Evolutionary conservation across 176 grass and related monocot species (phyloP).

Genomic region (Areca catechu): DNA sequence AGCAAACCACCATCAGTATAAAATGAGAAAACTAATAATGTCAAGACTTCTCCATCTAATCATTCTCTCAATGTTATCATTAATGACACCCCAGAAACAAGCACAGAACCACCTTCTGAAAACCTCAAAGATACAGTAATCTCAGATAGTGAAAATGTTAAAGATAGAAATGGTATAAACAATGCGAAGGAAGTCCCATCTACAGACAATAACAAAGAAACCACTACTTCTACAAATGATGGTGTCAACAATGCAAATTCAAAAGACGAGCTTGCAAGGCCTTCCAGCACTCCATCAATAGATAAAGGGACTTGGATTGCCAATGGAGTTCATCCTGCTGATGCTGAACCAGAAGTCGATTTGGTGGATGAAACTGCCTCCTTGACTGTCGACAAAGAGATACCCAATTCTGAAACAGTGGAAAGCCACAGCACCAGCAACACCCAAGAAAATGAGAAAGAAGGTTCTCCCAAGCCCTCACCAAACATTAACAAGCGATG

Average conservation of each 20-base stretch:
- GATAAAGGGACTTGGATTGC: conserved; percentile 26
- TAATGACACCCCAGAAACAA: conserved; percentile 24
- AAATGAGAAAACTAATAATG: conserved; percentile 46
- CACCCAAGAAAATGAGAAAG: conserved; percentile 40
- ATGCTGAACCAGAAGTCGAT: conserved; percentile 33
- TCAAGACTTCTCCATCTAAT: conserved; percentile 20
- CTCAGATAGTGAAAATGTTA: conserved; percentile 24
- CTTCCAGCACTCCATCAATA: conserved; percentile 20
- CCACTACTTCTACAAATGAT: conserved; percentile 33
- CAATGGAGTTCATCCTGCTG: conserved; percentile 26
- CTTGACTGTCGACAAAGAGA: conserved; percentile 44
- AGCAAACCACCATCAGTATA: conserved; percentile 33
- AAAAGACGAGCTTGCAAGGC: conserved; percentile 22
- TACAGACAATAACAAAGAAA: conserved; percentile 23
- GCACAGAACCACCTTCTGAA: conserved; percentile 24
- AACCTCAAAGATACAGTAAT: conserved; percentile 16
- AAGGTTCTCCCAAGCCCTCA: conserved; percentile 35
- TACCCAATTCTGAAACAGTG: conserved; percentile 32
- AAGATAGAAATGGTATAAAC: conserved; percentile 19
- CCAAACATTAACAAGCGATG: conserved; percentile 40
- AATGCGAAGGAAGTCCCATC: conserved; percentile 22
- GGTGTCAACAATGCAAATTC: conserved; percentile 18
- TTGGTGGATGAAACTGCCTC: conserved; percentile 34
- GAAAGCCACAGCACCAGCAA: conserved; percentile 27
- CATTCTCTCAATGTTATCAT: conserved; percentile 34